Evolutionary conservation across 208 protist genomes (phyloP), one percentile per base, ranked within the genome.

Genomic region (Acanthamoeba comandoni): DNA sequence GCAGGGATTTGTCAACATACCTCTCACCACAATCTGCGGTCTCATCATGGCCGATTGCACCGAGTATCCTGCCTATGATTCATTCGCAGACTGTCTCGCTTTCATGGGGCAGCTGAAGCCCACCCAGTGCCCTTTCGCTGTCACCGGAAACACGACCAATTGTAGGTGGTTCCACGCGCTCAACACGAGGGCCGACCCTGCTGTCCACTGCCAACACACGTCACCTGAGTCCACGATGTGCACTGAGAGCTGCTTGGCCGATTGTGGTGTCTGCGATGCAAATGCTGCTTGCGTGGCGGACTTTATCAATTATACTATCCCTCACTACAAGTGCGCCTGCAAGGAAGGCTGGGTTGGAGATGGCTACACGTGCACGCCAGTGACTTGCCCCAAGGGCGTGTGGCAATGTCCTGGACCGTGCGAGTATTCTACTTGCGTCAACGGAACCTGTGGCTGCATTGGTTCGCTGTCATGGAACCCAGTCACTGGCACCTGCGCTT

Each of bases 71-170:
- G n/a, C n/a, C n/a, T n/a, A n/a, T n/a, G n/a, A n/a, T n/a, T n/a
- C n/a, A n/a, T n/a, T n/a, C n/a, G n/a, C n/a, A n/a, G n/a, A n/a
- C n/a, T n/a, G n/a, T n/a, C n/a, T n/a, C n/a, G n/a, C n/a, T n/a
- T n/a, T n/a, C n/a, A n/a, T n/a, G n/a, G n/a, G n/a, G n/a, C n/a
- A n/a, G n/a, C n/a, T n/a, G n/a, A n/a, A n/a, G n/a, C n/a, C n/a
- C n/a, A n/a, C n/a, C n/a, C n/a, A n/a, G n/a, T 80, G 70, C 70
- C 70, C 70, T 11, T 80, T 39, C 70, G n/a, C 22, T 2, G n/a
- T 80, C 5, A 57, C 70, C 43, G 52, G 49, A n/a, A 80, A 80
- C 48, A 49, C 70, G 70, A 55, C 70, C 39, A 29, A 22, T 0
- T 80, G 70, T 11, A 43, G 70, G n/a, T 35, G 35, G 49, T 80